These are phyloP conservation scores for Centella asiatica DNA, from an alignment of 129 eudicot genomes.

Conservation along the genomic window DNA sequence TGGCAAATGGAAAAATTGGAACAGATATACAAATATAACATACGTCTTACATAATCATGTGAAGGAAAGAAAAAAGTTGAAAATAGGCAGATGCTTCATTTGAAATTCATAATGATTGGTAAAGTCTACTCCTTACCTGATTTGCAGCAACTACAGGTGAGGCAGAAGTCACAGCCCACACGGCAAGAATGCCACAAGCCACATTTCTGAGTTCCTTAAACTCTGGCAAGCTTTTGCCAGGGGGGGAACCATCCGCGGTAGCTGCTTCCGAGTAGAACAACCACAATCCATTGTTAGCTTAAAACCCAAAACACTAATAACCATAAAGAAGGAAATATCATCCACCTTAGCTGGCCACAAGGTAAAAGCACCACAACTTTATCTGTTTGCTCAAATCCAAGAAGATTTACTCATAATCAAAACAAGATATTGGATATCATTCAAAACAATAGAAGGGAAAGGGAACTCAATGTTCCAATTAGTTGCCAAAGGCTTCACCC, in stretches of 20 bases:
- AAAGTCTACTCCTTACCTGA: slow-evolving; percentile 38
- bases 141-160: slow-evolving; percentile 86
- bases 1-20: background rate
- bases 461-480: too few species aligned
- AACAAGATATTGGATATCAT: too few species aligned
- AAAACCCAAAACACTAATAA: background rate
- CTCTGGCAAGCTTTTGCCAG: slow-evolving; percentile 27
- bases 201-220: slow-evolving; percentile 60
- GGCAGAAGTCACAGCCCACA: slow-evolving; percentile 68
- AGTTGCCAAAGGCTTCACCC: too few species aligned
- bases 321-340: too few species aligned
- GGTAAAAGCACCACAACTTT: too few species aligned
- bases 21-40: background rate
- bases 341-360: too few species aligned
- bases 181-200: slow-evolving; percentile 87
- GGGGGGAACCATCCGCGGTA: slow-evolving; percentile 24
- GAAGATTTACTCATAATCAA: too few species aligned
- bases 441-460: too few species aligned
- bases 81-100: background rate
- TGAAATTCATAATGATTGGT: background rate
- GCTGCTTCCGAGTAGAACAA: slow-evolving; percentile 31
- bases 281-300: background rate
- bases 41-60: background rate
- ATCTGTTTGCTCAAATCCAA: too few species aligned
- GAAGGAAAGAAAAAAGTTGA: background rate